Conservation (phyloP, 140 eudicot species). For the Anethum foeniculum region DNA sequence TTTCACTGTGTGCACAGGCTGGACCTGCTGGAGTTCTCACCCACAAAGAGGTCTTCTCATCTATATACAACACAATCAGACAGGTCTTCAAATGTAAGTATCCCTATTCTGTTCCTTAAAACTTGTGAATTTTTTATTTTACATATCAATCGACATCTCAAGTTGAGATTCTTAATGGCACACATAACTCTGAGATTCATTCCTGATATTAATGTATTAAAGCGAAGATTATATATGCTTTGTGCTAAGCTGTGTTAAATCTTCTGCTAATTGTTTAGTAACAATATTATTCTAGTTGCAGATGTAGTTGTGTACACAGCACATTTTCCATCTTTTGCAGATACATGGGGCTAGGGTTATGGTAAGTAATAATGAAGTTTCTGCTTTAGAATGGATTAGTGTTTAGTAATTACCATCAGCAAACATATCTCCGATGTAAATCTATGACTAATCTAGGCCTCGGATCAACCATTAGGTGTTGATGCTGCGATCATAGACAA, state of each 20-base stretch:
- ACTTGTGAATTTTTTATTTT: too few relatives aligned
- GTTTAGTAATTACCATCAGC: neutral
- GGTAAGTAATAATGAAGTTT: slow-evolving; percentile 24
- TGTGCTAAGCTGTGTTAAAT: neutral
- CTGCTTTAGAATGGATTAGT: neutral
- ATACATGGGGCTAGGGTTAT: slow-evolving; percentile 79
- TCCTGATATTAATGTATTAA: neutral
- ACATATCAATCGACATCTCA: too few relatives aligned
- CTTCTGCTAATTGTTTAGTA: neutral
- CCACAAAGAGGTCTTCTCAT: slow-evolving; percentile 88
- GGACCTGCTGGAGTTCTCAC: slow-evolving; percentile 30
- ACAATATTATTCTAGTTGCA: neutral
- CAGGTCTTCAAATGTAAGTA: slow-evolving; percentile 62
- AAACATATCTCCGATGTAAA: neutral
- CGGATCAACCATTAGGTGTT: slow-evolving; percentile 51
- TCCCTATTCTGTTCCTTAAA: neutral
- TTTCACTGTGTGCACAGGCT: slow-evolving; percentile 1
- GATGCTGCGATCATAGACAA: slow-evolving; percentile 53
- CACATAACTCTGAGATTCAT: neutral
- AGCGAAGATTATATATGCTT: neutral
- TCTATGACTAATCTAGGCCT: slow-evolving; percentile 37
- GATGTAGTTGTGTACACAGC: slow-evolving; percentile 20
- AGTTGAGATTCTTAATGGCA: too few relatives aligned
- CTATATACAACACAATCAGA: slow-evolving; percentile 74
- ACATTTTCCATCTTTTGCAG: slow-evolving; percentile 81